Base-by-base conservation (phyloP, 805 yeast species). In the Starmera amethionina region DNA sequence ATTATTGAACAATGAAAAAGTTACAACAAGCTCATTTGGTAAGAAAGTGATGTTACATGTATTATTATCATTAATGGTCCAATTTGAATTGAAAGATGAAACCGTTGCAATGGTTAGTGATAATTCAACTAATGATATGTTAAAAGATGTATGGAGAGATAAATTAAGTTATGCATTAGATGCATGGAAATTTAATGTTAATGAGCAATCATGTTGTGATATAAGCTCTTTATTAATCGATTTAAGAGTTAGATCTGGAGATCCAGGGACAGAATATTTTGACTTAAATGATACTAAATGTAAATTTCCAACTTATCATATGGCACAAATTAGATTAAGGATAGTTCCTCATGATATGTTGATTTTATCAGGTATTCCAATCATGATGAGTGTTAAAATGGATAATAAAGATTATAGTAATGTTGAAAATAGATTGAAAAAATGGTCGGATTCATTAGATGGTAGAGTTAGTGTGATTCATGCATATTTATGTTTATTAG, bases 291-390 rank as follows among this genome's bases (percentile, higher is more conserved):
- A 62, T 40, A 59, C 68, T 5, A 67, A 73, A 36, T 78, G 82
- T 54, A 73, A 73, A 43, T 69, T 75, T 42, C 76, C 83, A 1
- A 69, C 77, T 42, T 79, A 74, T 56, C 86, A 82, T 52, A 63
- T 80, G 58, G 73, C 82, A 1, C 86, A 80, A 49, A 73, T 81
- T 6, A 69, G 74, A 42, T 72, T 82, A 55, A 73, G 82, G 34
- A 67, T 79, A 13, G 74, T 80, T 36, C 82, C 81, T 44, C 77
- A 80, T 55, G 90, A 84, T 55, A 72, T 82, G 42, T 79, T 81
- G 35, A 79, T 80, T 4, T 77, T 65, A 54, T 79, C 86, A 8
- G 94, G 94, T 0, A 79, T 83, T 13, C 87, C 88, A 0, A 72
- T 78, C 53, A 70, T 84, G 46, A 77, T 80, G 77, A 80, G 72